Conservation (phyloP, 768 basidiomycete species). For the Leucocoprinus leucothites region DNA sequence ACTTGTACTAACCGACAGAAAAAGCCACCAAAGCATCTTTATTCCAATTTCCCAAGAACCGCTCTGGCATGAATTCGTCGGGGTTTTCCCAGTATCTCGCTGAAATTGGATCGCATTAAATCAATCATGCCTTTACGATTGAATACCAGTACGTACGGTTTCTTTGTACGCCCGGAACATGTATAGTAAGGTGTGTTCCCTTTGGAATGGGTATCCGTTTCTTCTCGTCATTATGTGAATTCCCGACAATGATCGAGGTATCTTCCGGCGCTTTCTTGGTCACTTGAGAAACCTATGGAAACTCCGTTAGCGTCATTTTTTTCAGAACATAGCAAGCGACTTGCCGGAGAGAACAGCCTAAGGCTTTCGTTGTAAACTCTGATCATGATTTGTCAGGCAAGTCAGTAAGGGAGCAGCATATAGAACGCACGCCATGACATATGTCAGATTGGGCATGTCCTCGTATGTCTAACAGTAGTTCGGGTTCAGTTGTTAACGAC, state of each 20-base stretch:
- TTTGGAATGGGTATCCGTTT: constrained; percentile 38
- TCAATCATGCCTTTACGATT: not conserved
- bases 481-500: not conserved
- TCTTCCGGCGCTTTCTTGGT: constrained; percentile 48
- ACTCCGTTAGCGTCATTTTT: not conserved
- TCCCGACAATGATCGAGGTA: constrained; percentile 32
- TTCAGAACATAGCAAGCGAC: constrained; percentile 11
- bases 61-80: constrained; percentile 32
- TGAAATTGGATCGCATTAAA: constrained; percentile 16
- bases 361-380: constrained; percentile 52
- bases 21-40: constrained; percentile 18
- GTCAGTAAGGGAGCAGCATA: not conserved
- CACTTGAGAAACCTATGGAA: constrained; percentile 31
- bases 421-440: constrained; percentile 35
- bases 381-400: not conserved
- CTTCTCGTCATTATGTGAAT: constrained; percentile 33
- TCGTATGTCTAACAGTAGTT: constrained; percentile 32
- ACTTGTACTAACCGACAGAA: constrained; percentile 10
- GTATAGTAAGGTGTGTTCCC: constrained; percentile 33
- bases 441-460: constrained; percentile 35
- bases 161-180: constrained; percentile 9
- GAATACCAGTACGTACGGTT: not conserved
- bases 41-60: constrained; percentile 17
- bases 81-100: constrained; percentile 58
- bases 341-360: constrained; percentile 43